Conservation (phyloP, 225 moss, liverwort and hornwort genomes). For the Lunularia cruciata region DNA sequence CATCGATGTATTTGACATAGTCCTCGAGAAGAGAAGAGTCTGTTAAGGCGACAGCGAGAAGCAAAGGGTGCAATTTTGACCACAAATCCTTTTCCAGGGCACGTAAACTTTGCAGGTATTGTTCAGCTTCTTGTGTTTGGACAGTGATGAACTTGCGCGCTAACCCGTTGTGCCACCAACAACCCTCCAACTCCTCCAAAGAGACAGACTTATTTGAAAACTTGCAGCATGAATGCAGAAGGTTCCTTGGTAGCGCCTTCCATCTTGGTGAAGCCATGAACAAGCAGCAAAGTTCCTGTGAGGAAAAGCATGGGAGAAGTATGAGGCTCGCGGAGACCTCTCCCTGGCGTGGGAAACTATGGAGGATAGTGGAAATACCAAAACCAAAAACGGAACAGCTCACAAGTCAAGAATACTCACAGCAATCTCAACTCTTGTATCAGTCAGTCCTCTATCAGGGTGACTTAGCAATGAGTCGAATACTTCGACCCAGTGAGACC, state of each 20-base stretch:
- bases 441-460: slow-evolving; percentile 1
- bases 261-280: slow-evolving; percentile 31
- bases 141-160: neutral
- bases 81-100: slow-evolving; percentile 13
- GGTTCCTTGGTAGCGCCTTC: slow-evolving; percentile 23
- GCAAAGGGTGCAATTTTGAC: slow-evolving; percentile 26
- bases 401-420: slow-evolving; percentile 12
- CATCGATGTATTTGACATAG: slow-evolving; percentile 10
- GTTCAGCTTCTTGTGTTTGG: slow-evolving; percentile 22
- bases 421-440: slow-evolving; percentile 25
- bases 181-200: neutral
- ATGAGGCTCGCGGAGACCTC: neutral
- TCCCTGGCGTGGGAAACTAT: too few species aligned
- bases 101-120: slow-evolving; percentile 19
- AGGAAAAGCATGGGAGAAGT: neutral
- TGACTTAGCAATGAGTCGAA: slow-evolving; percentile 28
- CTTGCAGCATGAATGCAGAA: slow-evolving; percentile 23
- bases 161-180: slow-evolving; percentile 8
- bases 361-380: too few species aligned
- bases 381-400: too few species aligned
- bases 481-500: slow-evolving; percentile 22
- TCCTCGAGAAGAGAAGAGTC: slow-evolving; percentile 20
- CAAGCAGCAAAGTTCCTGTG: slow-evolving; percentile 40
- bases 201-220: neutral
- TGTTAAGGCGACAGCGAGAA: slow-evolving; percentile 31